phyloP scores from a whole-genome alignment of 164 flowering plant species.

The Stephania japonica region DNA sequence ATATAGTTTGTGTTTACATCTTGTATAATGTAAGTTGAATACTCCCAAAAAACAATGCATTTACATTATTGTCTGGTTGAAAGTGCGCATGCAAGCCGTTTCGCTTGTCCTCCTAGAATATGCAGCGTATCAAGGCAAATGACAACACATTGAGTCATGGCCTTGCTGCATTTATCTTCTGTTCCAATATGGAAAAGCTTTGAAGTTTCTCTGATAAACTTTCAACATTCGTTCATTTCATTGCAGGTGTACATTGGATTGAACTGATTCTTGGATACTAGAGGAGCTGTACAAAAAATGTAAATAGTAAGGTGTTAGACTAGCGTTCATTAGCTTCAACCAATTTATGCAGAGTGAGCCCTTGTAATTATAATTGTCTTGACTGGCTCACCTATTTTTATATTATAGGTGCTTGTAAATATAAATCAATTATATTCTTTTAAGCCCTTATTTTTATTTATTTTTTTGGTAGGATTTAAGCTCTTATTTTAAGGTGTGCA shows the following conservation, averaged over 20 bases:
- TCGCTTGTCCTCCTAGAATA: background rate
- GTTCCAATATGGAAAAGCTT: background rate
- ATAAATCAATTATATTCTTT: slow-evolving; percentile 1
- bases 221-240: background rate
- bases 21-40: slow-evolving; percentile 28
- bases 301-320: background rate
- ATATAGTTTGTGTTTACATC: slow-evolving; percentile 3
- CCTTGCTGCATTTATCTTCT: background rate
- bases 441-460: background rate
- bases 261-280: slow-evolving; percentile 1
- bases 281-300: background rate
- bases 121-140: background rate
- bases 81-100: background rate
- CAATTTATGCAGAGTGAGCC: background rate
- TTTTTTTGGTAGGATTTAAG: no score
- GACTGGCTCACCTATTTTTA: slow-evolving; percentile 1
- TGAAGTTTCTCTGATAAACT: background rate
- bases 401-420: background rate
- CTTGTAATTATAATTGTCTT: slow-evolving; percentile 3
- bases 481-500: background rate
- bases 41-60: background rate
- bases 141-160: background rate
- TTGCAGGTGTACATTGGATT: slow-evolving; percentile 3
- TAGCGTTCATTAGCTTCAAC: background rate
- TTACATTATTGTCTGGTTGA: background rate